Base-by-base conservation (phyloP, 2,329 filamentous ascomycete genomes). In the Neofusicoccum parvum region DNA sequence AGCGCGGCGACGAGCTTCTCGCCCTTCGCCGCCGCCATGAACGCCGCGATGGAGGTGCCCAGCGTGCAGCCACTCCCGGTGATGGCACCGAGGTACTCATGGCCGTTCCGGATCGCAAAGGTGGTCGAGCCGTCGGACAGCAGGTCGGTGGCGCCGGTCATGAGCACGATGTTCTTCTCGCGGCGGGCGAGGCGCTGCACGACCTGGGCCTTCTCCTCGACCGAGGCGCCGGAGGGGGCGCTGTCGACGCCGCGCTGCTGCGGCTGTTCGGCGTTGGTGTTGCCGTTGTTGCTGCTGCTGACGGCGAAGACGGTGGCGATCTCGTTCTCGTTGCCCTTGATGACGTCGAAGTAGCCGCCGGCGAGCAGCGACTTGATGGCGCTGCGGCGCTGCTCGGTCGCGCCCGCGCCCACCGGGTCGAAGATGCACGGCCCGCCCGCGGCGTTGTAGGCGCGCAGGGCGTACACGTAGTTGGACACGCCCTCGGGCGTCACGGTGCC, bases 281-380 rank as follows among this genome's bases (percentile, higher is more conserved):
- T 14, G 14, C 41, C 11, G 17, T 27, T 23, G 54, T 4, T 32
- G 27, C 10, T 39, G 2, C 12, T 48, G 56, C 11, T 20, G 32
- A 86, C 27, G n/a, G 41, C 32, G 41, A 14, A 60, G 0, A 94
- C 88, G 2, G 91, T 88, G 54, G 86, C 83, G 67, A 98, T 93
- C 77, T 98, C 95, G 63, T 90, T 88, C 75, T 96, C 92, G 78
- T 98, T 98, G 56, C 94, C 94, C 76, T 98, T 98, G 78, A 98
- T 94, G 48, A 97, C 83, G 76, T 92, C 88, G 72, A 96, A 91
- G 76, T 92, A 92, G 45, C 92, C 93, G 2, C 82, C 84, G 0
- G 86, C 81, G 73, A 97, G 83, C 43, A 98, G 86, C 1, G 84
- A 84, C 66, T 87, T 87, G 34, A 94, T 87, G 0, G 92, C 91